phyloP scores from a whole-genome alignment of 1,284 basidiomycete genomes.

The Leccinum subfulvum region DNA sequence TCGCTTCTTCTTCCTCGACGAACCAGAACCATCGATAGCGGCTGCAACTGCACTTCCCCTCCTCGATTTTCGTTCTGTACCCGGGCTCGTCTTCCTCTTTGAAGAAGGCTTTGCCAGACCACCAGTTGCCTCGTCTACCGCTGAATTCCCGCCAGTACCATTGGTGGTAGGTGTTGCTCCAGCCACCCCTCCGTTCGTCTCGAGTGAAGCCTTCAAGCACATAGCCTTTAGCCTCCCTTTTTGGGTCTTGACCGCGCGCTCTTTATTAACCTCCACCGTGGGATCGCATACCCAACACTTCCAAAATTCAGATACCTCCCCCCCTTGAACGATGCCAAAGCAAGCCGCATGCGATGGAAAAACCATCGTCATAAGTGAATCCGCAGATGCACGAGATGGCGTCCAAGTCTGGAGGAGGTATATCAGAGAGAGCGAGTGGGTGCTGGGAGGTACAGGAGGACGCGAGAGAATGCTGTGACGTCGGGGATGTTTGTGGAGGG shows the following conservation, averaged over 20 bases:
- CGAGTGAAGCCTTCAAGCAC: conserved; percentile 28
- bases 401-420: conserved; percentile 38
- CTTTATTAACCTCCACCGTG: conserved; percentile 41
- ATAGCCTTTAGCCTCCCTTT: conserved; percentile 31
- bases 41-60: too few relatives aligned
- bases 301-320: conserved; percentile 75
- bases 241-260: conserved; percentile 47
- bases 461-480: conserved; percentile 13
- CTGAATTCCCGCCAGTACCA: conserved; percentile 13
- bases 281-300: conserved; percentile 62
- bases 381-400: conserved; percentile 74
- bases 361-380: conserved; percentile 81
- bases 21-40: too few relatives aligned
- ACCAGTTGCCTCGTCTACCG: conserved; percentile 5
- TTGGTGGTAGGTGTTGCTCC: conserved; percentile 13
- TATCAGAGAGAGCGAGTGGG: conserved; percentile 14
- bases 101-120: too few relatives aligned
- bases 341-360: conserved; percentile 90
- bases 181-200: conserved; percentile 19
- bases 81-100: too few relatives aligned
- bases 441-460: conserved; percentile 28
- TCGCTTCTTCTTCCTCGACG: too few relatives aligned
- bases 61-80: too few relatives aligned
- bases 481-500: conserved; percentile 18
- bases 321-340: conserved; percentile 67